Conservation (phyloP, 2,329 filamentous ascomycete species). For the Phaeoacremonium minimum region DNA sequence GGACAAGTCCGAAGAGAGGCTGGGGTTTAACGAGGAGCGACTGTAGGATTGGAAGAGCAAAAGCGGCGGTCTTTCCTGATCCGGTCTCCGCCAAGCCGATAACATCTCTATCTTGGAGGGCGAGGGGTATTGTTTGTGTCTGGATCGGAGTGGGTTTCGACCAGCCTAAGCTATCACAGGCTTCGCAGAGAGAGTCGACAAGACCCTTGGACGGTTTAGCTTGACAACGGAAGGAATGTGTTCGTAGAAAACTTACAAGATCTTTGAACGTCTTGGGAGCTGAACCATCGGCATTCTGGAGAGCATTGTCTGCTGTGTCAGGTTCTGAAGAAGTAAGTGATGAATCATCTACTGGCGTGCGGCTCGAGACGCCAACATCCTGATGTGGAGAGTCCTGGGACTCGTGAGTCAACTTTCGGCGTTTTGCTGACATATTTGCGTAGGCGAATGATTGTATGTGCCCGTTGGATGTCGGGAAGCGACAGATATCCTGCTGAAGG, state of each 20-base stretch:
- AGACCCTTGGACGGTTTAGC: constrained; percentile 61
- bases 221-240: constrained; percentile 10
- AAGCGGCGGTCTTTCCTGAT: constrained; percentile 92
- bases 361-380: no score
- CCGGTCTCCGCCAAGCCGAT: constrained; percentile 95
- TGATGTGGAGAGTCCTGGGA: no score
- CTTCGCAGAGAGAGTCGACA: constrained; percentile 82
- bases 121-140: constrained; percentile 73
- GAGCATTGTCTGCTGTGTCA: constrained; percentile 15
- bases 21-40: constrained; percentile 84
- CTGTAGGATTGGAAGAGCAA: constrained; percentile 88
- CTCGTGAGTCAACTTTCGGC: no score
- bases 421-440: no score
- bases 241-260: constrained; percentile 32
- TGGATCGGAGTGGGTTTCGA: constrained; percentile 88
- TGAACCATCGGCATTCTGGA: constrained; percentile 11
- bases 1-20: constrained; percentile 78
- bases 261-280: constrained; percentile 62
- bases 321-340: no score
- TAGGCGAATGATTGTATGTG: no score
- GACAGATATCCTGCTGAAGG: no score
- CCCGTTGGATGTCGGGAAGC: no score
- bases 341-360: no score
- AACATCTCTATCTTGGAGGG: constrained; percentile 73
- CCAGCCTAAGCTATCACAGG: constrained; percentile 78